Evolutionary conservation across 306 rosid genomes (phyloP).

Genomic region (Trifolium fragiferum): DNA sequence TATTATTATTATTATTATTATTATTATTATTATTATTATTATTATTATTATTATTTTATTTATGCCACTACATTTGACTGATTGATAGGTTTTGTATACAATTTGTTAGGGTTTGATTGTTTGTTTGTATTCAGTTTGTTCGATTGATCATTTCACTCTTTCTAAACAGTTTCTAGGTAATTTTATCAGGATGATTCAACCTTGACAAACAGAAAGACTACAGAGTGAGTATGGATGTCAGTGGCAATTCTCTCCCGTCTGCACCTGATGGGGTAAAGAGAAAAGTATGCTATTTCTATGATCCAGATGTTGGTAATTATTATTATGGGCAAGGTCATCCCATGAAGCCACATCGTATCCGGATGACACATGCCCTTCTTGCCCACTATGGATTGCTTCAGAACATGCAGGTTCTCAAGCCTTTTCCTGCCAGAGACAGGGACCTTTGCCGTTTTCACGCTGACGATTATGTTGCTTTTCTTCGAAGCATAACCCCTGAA

Average conservation of each 20-base stretch:
- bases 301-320: constrained; percentile 89
- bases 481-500: constrained; percentile 79
- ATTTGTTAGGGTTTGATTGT: not conserved
- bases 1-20: no score
- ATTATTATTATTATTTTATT: no score
- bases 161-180: not conserved
- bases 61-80: not conserved
- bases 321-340: constrained; percentile 95
- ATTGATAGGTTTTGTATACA: not conserved
- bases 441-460: constrained; percentile 90
- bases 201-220: constrained; percentile 33
- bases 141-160: not conserved
- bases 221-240: constrained; percentile 16
- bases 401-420: constrained; percentile 88
- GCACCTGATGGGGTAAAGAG: constrained; percentile 85
- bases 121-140: no score
- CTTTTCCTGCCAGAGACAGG: constrained; percentile 85
- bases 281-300: constrained; percentile 81
- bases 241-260: constrained; percentile 70
- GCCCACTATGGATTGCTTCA: constrained; percentile 88
- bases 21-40: no score
- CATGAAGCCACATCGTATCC: constrained; percentile 91
- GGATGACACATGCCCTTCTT: constrained; percentile 91
- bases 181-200: constrained; percentile 33
- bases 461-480: constrained; percentile 84